phyloP scores from a whole-genome alignment of 305 asterid genomes.

The Petunia hybrid region DNA sequence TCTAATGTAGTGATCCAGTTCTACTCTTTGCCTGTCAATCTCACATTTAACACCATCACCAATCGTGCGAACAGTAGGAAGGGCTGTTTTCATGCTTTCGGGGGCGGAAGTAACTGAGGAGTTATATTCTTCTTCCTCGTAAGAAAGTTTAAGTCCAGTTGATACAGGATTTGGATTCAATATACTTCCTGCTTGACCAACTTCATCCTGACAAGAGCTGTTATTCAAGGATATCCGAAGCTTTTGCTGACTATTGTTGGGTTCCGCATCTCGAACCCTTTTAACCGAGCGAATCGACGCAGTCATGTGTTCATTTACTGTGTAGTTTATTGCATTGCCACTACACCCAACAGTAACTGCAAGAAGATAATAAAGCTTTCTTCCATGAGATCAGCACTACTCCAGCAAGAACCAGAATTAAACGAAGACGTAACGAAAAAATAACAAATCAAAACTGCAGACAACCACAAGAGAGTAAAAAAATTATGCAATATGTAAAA shows the following conservation, averaged over 20 bases:
- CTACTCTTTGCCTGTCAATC: constrained; percentile 63
- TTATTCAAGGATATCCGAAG: constrained; percentile 55
- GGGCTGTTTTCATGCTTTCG: constrained; percentile 33
- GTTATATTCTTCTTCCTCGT: constrained; percentile 65
- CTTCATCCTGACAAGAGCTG: constrained; percentile 51
- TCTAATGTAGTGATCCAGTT: constrained; percentile 54
- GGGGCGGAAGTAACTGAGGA: constrained; percentile 37
- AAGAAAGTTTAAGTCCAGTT: constrained; percentile 69
- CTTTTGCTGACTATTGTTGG: constrained; percentile 53
- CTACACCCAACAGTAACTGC: constrained; percentile 58
- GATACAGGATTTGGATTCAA: constrained; percentile 65
- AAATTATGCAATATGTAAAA: too few species aligned
- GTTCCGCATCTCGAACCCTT: constrained; percentile 55
- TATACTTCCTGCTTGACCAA: constrained; percentile 47
- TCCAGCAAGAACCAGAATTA: too few species aligned
- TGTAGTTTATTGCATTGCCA: constrained; percentile 46
- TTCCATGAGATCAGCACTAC: background rate
- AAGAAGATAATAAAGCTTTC: background rate
- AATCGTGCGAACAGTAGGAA: constrained; percentile 36
- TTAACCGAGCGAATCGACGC: constrained; percentile 43
- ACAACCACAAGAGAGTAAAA: background rate
- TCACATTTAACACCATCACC: constrained; percentile 54
- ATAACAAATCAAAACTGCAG: background rate
- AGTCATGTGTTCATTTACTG: constrained; percentile 46
- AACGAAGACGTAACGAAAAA: too few species aligned